Percentiles rank a stretch among this genome's conserved stretches.
These are phyloP conservation scores for Rhizophora apiculata DNA, from an alignment of 345 rosid genomes.

Conservation along the genomic window DNA sequence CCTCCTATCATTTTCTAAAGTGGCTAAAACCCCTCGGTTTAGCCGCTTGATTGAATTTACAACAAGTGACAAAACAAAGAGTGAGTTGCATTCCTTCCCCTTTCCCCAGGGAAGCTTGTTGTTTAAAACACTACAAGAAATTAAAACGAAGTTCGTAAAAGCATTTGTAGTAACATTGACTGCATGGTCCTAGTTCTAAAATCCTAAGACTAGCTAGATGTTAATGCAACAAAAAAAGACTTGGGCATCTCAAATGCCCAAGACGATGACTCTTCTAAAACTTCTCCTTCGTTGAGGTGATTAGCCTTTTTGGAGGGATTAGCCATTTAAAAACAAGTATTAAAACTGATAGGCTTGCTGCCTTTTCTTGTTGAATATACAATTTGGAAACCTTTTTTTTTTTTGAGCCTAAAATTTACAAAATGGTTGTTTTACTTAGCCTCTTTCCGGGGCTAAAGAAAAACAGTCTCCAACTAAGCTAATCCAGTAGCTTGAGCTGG, in stretches of 20 bases:
- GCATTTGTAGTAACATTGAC: conserved; percentile 34
- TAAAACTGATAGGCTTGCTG: conserved; percentile 35
- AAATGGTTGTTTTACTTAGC: conserved; percentile 34
- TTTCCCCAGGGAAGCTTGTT: conserved; percentile 42
- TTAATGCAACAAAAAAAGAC: conserved; percentile 35
- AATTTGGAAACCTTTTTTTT: conserved; percentile 52
- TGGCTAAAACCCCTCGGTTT: conserved; percentile 60
- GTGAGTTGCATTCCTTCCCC: conserved; percentile 35
- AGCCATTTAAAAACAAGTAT: conserved; percentile 35
- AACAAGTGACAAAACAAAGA: conserved; percentile 22
- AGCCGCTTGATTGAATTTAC: conserved; percentile 53
- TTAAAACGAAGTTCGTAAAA: conserved; percentile 18
- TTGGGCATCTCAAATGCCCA: conserved; percentile 25
- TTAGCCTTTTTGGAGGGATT: conserved; percentile 38
- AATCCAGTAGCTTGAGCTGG: conserved; percentile 42
- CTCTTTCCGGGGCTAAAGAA: conserved; percentile 17
- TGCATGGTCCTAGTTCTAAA: conserved; percentile 57
- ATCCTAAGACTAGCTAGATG: conserved; percentile 54
- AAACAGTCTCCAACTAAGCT: conserved; percentile 33
- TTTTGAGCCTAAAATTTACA: conserved; percentile 35
- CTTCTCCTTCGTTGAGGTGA: conserved; percentile 36
- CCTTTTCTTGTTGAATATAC: conserved; percentile 43
- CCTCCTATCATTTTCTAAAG: conserved; percentile 40
- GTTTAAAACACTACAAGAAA: conserved; percentile 25
- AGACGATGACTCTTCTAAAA: conserved; percentile 26